Percentiles rank a stretch among this genome's conserved stretches.
Evolutionary conservation across 108 stramenopile species (phyloP).

Genomic region (Cylindrotheca closterium): DNA sequence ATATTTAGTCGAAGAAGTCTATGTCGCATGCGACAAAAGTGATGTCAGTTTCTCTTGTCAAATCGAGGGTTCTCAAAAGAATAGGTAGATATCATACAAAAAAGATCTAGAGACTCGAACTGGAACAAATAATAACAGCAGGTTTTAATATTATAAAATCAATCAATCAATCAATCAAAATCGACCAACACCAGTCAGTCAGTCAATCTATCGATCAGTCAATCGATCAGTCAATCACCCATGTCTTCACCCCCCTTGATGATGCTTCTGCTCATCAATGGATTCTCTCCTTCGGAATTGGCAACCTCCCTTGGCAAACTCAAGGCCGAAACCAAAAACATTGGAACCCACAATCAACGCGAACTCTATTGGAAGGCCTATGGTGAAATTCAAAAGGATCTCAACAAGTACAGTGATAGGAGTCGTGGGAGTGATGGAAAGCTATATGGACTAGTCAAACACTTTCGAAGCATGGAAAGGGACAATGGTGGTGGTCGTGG

Average conservation of each 20-base stretch:
- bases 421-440: not conserved
- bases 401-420: slow-evolving; percentile 4
- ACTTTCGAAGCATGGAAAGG: not conserved
- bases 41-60: too few relatives aligned
- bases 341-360: not conserved
- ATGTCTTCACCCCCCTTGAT: not conserved
- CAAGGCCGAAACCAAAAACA: not conserved
- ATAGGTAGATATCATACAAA: too few relatives aligned
- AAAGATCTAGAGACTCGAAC: too few relatives aligned
- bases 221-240: not conserved
- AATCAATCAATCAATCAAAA: not conserved
- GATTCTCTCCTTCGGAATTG: not conserved
- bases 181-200: not conserved
- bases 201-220: not conserved
- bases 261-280: not conserved
- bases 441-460: not conserved
- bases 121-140: too few relatives aligned
- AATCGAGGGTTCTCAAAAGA: too few relatives aligned
- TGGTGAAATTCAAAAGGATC: not conserved
- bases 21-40: too few relatives aligned
- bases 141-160: not conserved
- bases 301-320: not conserved
- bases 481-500: not conserved
- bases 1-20: too few relatives aligned
- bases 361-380: slow-evolving; percentile 2